Conservation (phyloP, 352 stramenopile species). For the Phytophthora brassicae region DNA sequence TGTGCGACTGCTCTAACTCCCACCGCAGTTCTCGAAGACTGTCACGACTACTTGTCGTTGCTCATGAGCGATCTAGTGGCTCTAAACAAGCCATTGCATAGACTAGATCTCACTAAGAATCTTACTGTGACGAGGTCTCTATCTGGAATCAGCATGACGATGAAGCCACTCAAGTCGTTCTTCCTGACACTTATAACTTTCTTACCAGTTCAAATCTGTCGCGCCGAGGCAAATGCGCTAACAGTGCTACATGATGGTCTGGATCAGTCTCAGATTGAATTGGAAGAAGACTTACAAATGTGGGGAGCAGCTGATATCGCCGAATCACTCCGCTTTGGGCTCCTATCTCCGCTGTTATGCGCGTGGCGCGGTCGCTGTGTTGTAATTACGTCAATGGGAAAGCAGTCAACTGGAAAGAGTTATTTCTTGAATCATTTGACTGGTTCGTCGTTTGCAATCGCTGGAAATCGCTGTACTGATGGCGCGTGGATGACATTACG, state of each 20-base stretch:
- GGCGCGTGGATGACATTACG: slow-evolving; percentile 66
- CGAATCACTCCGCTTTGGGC: slow-evolving; percentile 44
- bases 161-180: slow-evolving; percentile 26
- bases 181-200: slow-evolving; percentile 60
- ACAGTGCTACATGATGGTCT: slow-evolving; percentile 53
- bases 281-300: slow-evolving; percentile 22
- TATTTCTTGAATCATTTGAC: slow-evolving; percentile 83
- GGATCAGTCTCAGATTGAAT: slow-evolving; percentile 24
- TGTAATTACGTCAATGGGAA: slow-evolving; percentile 64
- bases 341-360: slow-evolving; percentile 43
- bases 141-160: not conserved
- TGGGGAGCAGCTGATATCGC: slow-evolving; percentile 49
- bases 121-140: slow-evolving; percentile 10
- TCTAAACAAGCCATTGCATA: slow-evolving; percentile 42
- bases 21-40: slow-evolving; percentile 9
- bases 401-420: slow-evolving; percentile 79
- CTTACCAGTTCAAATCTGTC: slow-evolving; percentile 74
- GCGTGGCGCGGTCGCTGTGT: slow-evolving; percentile 47
- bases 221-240: slow-evolving; percentile 60
- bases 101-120: slow-evolving; percentile 31
- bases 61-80: slow-evolving; percentile 41
- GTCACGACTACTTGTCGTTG: slow-evolving; percentile 33
- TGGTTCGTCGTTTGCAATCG: slow-evolving; percentile 71
- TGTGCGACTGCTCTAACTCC: slow-evolving; percentile 4
- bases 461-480: slow-evolving; percentile 61